Evolutionary conservation across 805 yeast species (phyloP).

Genomic region (Hanseniaspora lindneri): DNA sequence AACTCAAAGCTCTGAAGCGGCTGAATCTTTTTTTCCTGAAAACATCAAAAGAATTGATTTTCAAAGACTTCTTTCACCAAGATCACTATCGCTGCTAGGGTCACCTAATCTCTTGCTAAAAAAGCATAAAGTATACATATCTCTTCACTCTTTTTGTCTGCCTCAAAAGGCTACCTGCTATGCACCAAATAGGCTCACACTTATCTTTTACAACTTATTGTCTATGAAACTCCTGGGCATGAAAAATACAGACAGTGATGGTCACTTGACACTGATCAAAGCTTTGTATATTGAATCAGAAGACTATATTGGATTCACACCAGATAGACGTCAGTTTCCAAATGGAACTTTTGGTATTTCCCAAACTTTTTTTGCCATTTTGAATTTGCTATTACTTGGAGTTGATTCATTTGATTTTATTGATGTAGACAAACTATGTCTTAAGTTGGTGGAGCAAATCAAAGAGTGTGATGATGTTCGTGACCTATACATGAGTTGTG

Average conservation of each 20-base stretch:
- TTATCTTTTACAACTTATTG: not conserved
- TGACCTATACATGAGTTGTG: constrained; percentile 7
- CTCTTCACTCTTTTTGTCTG: not conserved
- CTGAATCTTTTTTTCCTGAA: not conserved
- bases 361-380: constrained; percentile 11
- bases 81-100: not conserved
- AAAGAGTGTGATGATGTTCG: constrained; percentile 6
- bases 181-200: constrained; percentile 10
- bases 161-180: constrained; percentile 1
- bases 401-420: constrained; percentile 1
- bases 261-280: not conserved
- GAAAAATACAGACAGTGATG: not conserved
- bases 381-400: constrained; percentile 3
- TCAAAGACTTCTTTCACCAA: not conserved
- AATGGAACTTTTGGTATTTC: constrained; percentile 1
- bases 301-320: constrained; percentile 7
- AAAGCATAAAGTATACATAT: constrained; percentile 5
- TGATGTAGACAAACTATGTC: not conserved
- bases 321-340: not conserved
- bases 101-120: constrained; percentile 1
- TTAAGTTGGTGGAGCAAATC: not conserved
- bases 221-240: constrained; percentile 1
- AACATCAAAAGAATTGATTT: not conserved
- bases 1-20: not conserved
- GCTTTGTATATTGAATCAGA: not conserved